phyloP scores from a whole-genome alignment of 164 flowering plant species.

The Berberis thunbergii region DNA sequence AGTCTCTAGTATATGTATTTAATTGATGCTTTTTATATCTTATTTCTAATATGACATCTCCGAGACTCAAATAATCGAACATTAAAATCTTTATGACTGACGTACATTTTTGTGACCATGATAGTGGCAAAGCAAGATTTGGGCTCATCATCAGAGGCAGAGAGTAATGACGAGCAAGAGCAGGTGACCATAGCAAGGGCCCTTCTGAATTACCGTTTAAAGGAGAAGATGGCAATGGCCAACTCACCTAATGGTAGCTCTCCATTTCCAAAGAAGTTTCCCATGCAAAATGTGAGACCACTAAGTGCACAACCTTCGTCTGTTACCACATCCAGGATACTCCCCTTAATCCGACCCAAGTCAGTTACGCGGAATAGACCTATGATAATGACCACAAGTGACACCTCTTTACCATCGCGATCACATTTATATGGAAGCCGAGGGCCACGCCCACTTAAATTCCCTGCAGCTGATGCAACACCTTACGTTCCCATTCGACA shows the following conservation, averaged over 20 bases:
- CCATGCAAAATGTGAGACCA: slow-evolving; percentile 40
- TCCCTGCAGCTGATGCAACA: slow-evolving; percentile 57
- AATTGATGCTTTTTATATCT: no score
- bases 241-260: slow-evolving; percentile 29
- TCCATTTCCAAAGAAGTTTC: slow-evolving; percentile 50
- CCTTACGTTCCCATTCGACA: slow-evolving; percentile 70
- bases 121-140: slow-evolving; percentile 74
- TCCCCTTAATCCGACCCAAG: slow-evolving; percentile 72
- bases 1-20: no score
- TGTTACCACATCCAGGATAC: slow-evolving; percentile 65
- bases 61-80: no score
- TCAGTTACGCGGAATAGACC: slow-evolving; percentile 34
- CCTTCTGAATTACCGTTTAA: slow-evolving; percentile 52
- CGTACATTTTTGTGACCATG: no score
- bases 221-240: slow-evolving; percentile 53
- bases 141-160: slow-evolving; percentile 56
- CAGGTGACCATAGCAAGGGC: slow-evolving; percentile 91
- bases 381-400: slow-evolving; percentile 12
- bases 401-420: slow-evolving; percentile 16
- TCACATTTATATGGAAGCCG: slow-evolving; percentile 26
- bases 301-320: slow-evolving; percentile 51
- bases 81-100: no score
- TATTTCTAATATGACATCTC: no score
- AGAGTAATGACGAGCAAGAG: slow-evolving; percentile 75
- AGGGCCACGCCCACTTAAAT: slow-evolving; percentile 33